A percentile compares a stretch with the other conserved stretches of the same genome.
phyloP scores from a whole-genome alignment of 2,329 filamentous ascomycete species.

The Phaeomoniella chlamydospora region DNA sequence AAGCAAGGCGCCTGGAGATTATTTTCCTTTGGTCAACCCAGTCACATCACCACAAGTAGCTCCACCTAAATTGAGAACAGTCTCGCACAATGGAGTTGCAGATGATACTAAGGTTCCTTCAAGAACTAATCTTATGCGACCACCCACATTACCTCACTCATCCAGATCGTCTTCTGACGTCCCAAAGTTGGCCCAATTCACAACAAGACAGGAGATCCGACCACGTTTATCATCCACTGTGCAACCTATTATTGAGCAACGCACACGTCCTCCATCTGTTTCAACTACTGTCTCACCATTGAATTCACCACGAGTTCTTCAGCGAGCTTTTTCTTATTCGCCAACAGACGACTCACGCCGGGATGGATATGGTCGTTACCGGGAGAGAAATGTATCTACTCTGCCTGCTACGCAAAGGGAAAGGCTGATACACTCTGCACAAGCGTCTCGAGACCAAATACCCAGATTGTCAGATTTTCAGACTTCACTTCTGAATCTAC shows the following conservation, averaged over 20 bases:
- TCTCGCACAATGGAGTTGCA: too few relatives aligned
- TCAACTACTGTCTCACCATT: background rate
- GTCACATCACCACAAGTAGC: too few relatives aligned
- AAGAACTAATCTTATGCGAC: too few relatives aligned
- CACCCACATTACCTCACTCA: background rate
- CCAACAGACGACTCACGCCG: background rate
- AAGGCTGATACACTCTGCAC: constrained; percentile 2
- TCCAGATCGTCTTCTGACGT: background rate
- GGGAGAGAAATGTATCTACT: background rate
- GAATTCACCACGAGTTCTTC: background rate
- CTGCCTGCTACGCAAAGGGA: constrained; percentile 2
- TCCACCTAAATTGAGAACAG: too few relatives aligned
- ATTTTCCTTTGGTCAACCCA: too few relatives aligned
- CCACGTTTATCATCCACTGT: background rate
- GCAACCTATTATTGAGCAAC: background rate
- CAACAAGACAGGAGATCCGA: background rate
- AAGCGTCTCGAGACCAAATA: constrained; percentile 1
- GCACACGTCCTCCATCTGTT: background rate
- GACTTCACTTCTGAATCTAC: constrained; percentile 25
- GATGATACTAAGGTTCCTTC: too few relatives aligned
- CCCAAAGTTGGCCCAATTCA: background rate
- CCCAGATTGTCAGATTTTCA: background rate
- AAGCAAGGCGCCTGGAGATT: too few relatives aligned
- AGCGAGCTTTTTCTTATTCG: constrained; percentile 2
- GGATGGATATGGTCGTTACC: background rate